phyloP scores from a whole-genome alignment of 306 rosid species.

The Echinosophora koreensis region DNA sequence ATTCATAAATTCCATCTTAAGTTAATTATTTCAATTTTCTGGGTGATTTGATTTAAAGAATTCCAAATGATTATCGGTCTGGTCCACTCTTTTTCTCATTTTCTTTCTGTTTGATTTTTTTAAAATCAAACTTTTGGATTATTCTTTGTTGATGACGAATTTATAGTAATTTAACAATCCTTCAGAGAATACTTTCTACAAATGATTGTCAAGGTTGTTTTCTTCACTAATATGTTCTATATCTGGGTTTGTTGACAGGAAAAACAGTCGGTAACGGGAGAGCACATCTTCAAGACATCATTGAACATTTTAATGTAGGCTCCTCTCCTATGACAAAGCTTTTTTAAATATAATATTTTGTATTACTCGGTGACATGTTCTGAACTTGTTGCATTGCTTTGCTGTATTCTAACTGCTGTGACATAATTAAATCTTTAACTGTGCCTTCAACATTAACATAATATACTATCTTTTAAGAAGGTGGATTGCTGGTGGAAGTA shows the following conservation, averaged over 20 bases:
- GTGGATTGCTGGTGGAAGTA: slow-evolving; percentile 25
- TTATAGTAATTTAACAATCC: background rate
- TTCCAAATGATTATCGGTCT: background rate
- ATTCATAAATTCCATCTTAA: slow-evolving; percentile 13
- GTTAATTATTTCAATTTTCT: slow-evolving; percentile 12
- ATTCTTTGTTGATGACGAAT: slow-evolving; percentile 1
- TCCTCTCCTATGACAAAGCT: slow-evolving; percentile 11
- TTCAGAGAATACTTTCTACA: background rate
- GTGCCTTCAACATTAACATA: too few relatives aligned
- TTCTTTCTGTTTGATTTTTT: background rate
- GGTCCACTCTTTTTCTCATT: background rate
- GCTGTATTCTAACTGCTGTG: slow-evolving; percentile 16
- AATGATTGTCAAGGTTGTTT: slow-evolving; percentile 31
- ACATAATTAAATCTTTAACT: background rate
- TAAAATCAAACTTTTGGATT: background rate
- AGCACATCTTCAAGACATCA: slow-evolving; percentile 80
- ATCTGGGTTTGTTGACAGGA: slow-evolving; percentile 65
- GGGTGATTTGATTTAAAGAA: slow-evolving; percentile 2
- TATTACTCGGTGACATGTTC: slow-evolving; percentile 1
- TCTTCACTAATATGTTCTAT: slow-evolving; percentile 45
- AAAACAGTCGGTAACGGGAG: slow-evolving; percentile 69
- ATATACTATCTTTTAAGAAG: background rate
- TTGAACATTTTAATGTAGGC: slow-evolving; percentile 93
- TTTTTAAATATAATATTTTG: slow-evolving; percentile 21
- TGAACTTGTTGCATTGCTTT: slow-evolving; percentile 23